phyloP scores from a whole-genome alignment of 108 stramenopile species.

The Conticribra weissflogii region DNA sequence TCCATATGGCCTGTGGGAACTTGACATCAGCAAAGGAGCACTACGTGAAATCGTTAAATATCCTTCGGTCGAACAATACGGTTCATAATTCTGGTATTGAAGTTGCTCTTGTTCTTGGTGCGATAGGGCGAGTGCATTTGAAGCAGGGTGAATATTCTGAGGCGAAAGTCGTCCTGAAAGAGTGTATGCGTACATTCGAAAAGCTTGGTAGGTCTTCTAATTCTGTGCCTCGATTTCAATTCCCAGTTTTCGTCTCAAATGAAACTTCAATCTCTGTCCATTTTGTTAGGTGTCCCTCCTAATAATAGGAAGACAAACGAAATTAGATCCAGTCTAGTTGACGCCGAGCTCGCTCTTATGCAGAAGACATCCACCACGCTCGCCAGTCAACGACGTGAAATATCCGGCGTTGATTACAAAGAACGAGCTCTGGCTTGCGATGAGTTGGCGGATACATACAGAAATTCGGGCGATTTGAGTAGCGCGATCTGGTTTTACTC shows the following conservation, averaged over 20 bases:
- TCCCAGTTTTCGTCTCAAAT: too few species aligned
- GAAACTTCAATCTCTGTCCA: background rate
- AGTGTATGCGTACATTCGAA: constrained; percentile 46
- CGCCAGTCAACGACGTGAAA: constrained; percentile 37
- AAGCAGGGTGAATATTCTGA: constrained; percentile 45
- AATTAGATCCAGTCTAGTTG: constrained; percentile 42
- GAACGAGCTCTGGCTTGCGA: constrained; percentile 48
- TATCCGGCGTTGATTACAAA: constrained; percentile 21
- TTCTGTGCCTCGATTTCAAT: too few species aligned
- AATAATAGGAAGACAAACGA: constrained; percentile 45
- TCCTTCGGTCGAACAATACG: constrained; percentile 22
- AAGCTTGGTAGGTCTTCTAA: constrained; percentile 24
- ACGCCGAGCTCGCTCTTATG: constrained; percentile 47
- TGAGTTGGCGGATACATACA: constrained; percentile 42
- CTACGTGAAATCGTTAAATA: constrained; percentile 39
- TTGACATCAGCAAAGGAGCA: constrained; percentile 34
- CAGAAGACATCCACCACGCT: constrained; percentile 43
- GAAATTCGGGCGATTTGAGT: constrained; percentile 30
- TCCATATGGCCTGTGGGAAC: constrained; percentile 48
- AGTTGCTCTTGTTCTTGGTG: constrained; percentile 44
- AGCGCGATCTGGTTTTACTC: constrained; percentile 48
- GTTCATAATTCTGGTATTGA: constrained; percentile 23
- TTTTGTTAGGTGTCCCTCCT: constrained; percentile 34
- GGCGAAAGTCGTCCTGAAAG: constrained; percentile 41
- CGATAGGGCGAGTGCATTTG: constrained; percentile 38